Base-by-base conservation (phyloP, 2,329 filamentous ascomycete species). In the Rhynchosporium agropyri region DNA sequence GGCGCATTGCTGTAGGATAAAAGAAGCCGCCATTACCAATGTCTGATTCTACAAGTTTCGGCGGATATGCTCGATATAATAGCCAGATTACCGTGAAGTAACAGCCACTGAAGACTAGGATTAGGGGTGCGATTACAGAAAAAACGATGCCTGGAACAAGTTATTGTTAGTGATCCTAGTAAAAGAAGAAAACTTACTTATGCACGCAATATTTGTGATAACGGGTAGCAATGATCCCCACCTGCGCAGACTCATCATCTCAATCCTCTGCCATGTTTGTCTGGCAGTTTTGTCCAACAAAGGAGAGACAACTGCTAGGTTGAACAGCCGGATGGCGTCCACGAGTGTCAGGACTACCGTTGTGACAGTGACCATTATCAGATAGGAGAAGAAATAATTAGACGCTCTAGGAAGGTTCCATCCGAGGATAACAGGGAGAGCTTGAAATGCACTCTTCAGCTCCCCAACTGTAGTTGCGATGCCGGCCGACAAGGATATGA, bases 21-120 rank as follows among this genome's bases (percentile, higher is more conserved):
- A 70, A 70, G 1, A 97, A 83, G 61, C 60, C 48, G 53, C 59
- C 43, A 67, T 58, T 50, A 36, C 62, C 56, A 60, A 50, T 26
- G n/a, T 29, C 88, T 87, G 75, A 95, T 94, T 61, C 92, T 49
- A 61, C 61, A 31, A 68, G 63, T 13, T 67, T 40, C 38, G 66
- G 36, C 45, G 68, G 69, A 48, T 68, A 54, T 6, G 33, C 38
- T 50, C 28, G 28, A 50, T 15, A 50, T 4, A 50, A 29, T 13
- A 50, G 33, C 28, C 28, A 50, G 33, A 50, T 26, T 31, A 50
- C 48, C 48, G 28, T 10, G 33, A 50, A 50, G 48, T 50, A 50
- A 10, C 13, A 31, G n/a, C 29, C 33, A 33, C 28, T 33, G 33
- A 50, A 50, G 10, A 50, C 48, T 13, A 50, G 12, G 33, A 50